Base-by-base conservation (phyloP, 768 basidiomycete genomes). In the Agrocybe chaxingu region DNA sequence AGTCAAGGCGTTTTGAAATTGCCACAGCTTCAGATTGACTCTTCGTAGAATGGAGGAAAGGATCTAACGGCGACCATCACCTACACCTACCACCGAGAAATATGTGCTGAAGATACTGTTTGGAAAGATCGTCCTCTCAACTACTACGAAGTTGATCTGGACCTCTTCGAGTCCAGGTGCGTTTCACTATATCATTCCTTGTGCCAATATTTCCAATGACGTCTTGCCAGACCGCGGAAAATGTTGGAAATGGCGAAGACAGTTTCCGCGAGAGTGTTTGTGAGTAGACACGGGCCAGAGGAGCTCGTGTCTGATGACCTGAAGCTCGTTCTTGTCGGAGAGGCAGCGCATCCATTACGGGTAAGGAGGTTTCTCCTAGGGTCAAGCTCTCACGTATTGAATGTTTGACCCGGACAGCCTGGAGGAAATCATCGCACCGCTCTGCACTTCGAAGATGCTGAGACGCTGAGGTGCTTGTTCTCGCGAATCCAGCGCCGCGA, bases 401-500 rank as follows among this genome's bases (percentile, higher is more conserved):
- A 3, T 24, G 24, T 5, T 24, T 24, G 3, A 24, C 24, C 24
- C 5, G 24, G 3, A 5, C 24, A 24, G 24, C 24, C 24, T 24
- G 24, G 24, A 3, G 24, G 24, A 24, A 24, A 73, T 24, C 77
- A 83, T 59, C 70, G 72, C n/a, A 70, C 75, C 0, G 74, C 73
- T 12, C 70, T 83, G 47, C 70, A 70, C 4, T 66, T 84, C 16
- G 84, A 87, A 66, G 84, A 85, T 57, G 80, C 81, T 0, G 78
- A 80, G 46, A 75, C 78, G 7, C 64, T 85, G 8, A 80, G 76
- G 12, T 74, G 69, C 45, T 71, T 85, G 13, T 83, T 85, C 59
- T 72, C 78, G 18, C 74, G 75, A 47, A 69, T 85, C 3, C 67
- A 69, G 40, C 58, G 66, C 39, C 62, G 64, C 38, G 68, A 71